phyloP scores from a whole-genome alignment of 1,284 basidiomycete genomes.

The Coniophora puteana region DNA sequence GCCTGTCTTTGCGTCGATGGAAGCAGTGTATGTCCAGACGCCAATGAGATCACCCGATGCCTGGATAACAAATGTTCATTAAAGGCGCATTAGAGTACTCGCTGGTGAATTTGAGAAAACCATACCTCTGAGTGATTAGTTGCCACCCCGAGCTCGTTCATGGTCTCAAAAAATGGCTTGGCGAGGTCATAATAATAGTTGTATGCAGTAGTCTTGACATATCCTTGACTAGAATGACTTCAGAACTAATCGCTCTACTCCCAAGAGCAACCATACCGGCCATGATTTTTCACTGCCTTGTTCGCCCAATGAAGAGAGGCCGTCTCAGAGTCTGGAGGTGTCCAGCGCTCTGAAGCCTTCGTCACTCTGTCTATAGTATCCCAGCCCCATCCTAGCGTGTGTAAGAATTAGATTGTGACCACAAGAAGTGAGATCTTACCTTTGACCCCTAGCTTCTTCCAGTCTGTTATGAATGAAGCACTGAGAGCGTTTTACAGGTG shows the following conservation, averaged over 20 bases:
- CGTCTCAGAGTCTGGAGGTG: too few relatives aligned
- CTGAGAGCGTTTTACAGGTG: not conserved
- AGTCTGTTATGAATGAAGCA: slow-evolving; percentile 7
- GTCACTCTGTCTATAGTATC: too few relatives aligned
- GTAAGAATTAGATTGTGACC: too few relatives aligned
- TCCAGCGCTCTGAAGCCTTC: too few relatives aligned
- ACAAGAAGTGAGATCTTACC: too few relatives aligned
- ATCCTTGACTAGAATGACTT: slow-evolving; percentile 7
- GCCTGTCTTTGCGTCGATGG: slow-evolving; percentile 14
- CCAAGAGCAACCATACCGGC: too few relatives aligned
- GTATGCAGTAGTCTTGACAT: slow-evolving; percentile 17
- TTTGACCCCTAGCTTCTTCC: slow-evolving; percentile 15
- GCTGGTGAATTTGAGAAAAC: not conserved
- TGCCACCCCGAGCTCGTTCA: slow-evolving; percentile 15
- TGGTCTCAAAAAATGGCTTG: slow-evolving; percentile 12
- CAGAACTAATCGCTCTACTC: too few relatives aligned
- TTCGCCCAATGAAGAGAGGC: too few relatives aligned
- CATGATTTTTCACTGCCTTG: too few relatives aligned
- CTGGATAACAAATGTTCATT: slow-evolving; percentile 4
- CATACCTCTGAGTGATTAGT: slow-evolving; percentile 15
- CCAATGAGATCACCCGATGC: slow-evolving; percentile 16
- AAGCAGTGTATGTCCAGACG: slow-evolving; percentile 16
- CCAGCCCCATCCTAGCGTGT: too few relatives aligned
- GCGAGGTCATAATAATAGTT: slow-evolving; percentile 16
- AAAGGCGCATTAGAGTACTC: not conserved